Percentiles rank a stretch among this genome's conserved stretches.
phyloP scores from a whole-genome alignment of 768 basidiomycete genomes.

The Boletus sensibilis region DNA sequence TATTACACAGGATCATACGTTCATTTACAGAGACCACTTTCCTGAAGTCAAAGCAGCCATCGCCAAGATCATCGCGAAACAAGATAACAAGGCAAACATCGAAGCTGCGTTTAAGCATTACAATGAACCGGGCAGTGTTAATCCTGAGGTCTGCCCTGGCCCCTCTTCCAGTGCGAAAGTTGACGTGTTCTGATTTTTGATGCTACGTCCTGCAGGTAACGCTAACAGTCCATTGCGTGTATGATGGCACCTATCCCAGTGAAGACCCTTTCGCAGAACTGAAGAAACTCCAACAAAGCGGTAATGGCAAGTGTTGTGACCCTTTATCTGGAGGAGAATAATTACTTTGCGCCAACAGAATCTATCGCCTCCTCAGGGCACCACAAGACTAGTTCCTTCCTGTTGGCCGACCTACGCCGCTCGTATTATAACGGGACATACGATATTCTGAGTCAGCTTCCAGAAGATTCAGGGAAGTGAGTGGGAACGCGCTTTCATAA shows the following conservation, averaged over 20 bases:
- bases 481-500: background rate
- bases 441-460: background rate
- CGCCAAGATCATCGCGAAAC: background rate
- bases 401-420: background rate
- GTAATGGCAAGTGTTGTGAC: no score
- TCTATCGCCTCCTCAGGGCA: no score
- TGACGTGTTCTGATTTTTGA: background rate
- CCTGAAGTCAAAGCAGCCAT: constrained; percentile 10
- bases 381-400: background rate
- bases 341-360: background rate
- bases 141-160: background rate
- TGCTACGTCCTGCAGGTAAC: background rate
- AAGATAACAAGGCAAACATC: constrained; percentile 8
- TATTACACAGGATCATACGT: background rate
- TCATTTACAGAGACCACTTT: background rate
- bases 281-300: background rate
- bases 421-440: constrained; percentile 2
- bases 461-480: background rate
- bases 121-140: background rate
- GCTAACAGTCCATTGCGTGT: constrained; percentile 1
- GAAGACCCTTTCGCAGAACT: background rate
- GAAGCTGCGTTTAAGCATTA: constrained; percentile 7
- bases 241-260: background rate
- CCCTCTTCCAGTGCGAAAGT: background rate
- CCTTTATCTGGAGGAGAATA: background rate